Base-by-base conservation (phyloP, 495 filamentous ascomycete genomes). In the Podospora pseudoanserina region DNA sequence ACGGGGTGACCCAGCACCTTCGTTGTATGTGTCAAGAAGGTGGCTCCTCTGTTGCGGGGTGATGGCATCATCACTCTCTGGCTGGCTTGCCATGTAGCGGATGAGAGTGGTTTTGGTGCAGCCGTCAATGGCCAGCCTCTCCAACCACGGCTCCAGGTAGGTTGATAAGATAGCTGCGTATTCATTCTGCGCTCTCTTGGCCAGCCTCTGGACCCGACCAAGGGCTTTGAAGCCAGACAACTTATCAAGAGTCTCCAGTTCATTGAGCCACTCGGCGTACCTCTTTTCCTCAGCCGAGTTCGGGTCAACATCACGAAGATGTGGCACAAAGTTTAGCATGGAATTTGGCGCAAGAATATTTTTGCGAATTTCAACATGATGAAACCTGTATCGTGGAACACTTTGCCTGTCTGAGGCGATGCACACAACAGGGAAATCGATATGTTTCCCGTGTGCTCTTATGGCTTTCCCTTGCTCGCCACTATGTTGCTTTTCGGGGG, bases 321-420 rank as follows among this genome's bases (percentile, higher is more conserved):
- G 81, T 7, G 82, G 82, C 5, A 83, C 79, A 65, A 82, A 84
- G 44, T 76, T 82, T 54, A 83, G 79, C 76, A 80, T 80, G 16
- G 81, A 81, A 70, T 84, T 81, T 0, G 81, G 79, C 1, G 81
- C 78, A 32, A 83, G 78, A 16, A 84, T 80, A 57, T 83, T 83
- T 55, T 80, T 83, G 67, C 68, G 75, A n/a, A 84, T 79, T 67
- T 83, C 81, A n/a, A 83, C 79, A 68, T 83, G 80, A 60, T 83
- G 82, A 61, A 82, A 83, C 27, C 77, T 67, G 65, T 84, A 84
- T 7, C 71, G 65, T 20, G 82, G 82, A 3, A 81, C 79, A 5
- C 72, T 71, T 15, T 79, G 78, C 57, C 71, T 76, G 63, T 80
- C 72, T 6, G 79, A 78, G 63, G 78, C 79, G 67, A 84, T 79